Evolutionary conservation across 768 basidiomycete species (phyloP).

Genomic region (Phylloporus arenicola): DNA sequence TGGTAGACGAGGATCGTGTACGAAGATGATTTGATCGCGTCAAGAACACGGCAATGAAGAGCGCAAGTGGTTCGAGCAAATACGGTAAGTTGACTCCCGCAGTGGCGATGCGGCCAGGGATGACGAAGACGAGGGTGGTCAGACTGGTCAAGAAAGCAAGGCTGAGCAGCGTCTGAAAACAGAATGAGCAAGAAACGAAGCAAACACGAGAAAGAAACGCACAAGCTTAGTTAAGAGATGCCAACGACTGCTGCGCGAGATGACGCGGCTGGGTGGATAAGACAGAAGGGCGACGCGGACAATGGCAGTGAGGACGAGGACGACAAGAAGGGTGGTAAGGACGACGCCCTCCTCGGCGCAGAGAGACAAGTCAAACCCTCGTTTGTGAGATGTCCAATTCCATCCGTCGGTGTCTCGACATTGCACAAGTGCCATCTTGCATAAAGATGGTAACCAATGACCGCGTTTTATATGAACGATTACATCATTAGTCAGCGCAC

Average conservation of each 20-base stretch:
- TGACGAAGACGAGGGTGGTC: conserved; percentile 37
- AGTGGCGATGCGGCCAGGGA: conserved; percentile 29
- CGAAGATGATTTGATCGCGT: conserved; percentile 68
- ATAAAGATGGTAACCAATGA: not conserved
- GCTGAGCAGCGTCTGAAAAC: conserved; percentile 41
- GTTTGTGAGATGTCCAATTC: not conserved
- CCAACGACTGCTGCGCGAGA: conserved; percentile 45
- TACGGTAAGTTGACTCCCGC: conserved; percentile 45
- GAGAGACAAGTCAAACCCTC: not conserved
- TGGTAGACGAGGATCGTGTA: conserved; percentile 61
- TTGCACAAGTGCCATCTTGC: not conserved
- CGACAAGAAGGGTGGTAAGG: conserved; percentile 46
- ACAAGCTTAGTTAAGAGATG: conserved; percentile 65
- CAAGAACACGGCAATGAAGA: conserved; percentile 44
- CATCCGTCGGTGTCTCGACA: not conserved
- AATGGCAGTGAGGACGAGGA: conserved; percentile 41
- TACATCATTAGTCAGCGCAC: not conserved
- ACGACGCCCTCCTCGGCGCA: conserved; percentile 54
- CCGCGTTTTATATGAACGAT: not conserved
- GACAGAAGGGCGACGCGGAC: conserved; percentile 32
- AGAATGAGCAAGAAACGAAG: not conserved
- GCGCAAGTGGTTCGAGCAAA: conserved; percentile 52
- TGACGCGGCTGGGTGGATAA: conserved; percentile 22
- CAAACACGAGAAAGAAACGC: conserved; percentile 23
- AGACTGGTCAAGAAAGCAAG: conserved; percentile 46